Conservation (phyloP, 2,329 filamentous ascomycete species). For the Cladophialophora bantiana region DNA sequence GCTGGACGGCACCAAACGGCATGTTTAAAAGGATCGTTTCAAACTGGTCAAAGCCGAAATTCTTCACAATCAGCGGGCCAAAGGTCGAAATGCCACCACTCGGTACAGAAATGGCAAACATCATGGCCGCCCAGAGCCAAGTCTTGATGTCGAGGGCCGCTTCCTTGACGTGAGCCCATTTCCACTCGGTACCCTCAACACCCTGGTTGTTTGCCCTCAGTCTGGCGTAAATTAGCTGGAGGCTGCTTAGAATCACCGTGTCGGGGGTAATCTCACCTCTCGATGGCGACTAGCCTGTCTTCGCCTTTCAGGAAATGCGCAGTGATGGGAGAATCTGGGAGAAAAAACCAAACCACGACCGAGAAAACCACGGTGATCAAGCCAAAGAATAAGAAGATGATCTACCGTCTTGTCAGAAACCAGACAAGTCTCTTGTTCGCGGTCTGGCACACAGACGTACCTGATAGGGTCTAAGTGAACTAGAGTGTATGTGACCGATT, state of each 20-base stretch:
- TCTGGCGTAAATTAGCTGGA: slow-evolving; percentile 15
- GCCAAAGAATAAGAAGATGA: slow-evolving; percentile 60
- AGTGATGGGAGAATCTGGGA: slow-evolving; percentile 70
- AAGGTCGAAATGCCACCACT: slow-evolving; percentile 31
- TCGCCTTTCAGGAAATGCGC: slow-evolving; percentile 62
- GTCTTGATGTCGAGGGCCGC: slow-evolving; percentile 65
- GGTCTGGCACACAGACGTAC: slow-evolving; percentile 1
- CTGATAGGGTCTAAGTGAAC: slow-evolving; percentile 59
- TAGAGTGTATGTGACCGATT: slow-evolving; percentile 56
- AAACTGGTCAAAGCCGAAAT: slow-evolving; percentile 37
- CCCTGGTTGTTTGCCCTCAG: slow-evolving; percentile 60
- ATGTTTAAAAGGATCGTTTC: slow-evolving; percentile 40
- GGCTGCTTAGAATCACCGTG: background rate
- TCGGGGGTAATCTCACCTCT: slow-evolving; percentile 45
- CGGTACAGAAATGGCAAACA: slow-evolving; percentile 59
- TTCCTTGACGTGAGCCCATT: slow-evolving; percentile 63
- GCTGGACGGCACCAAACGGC: slow-evolving; percentile 55
- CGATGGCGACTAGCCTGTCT: slow-evolving; percentile 66
- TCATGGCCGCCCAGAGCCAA: slow-evolving; percentile 64
- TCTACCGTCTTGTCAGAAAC: slow-evolving; percentile 39
- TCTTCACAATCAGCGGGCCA: slow-evolving; percentile 38
- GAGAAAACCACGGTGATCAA: slow-evolving; percentile 61
- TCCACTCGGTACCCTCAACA: slow-evolving; percentile 54
- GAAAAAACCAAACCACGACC: slow-evolving; percentile 58
- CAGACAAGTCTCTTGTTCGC: too few relatives aligned